phyloP scores from a whole-genome alignment of 345 rosid genomes.

The Camelina sativa region DNA sequence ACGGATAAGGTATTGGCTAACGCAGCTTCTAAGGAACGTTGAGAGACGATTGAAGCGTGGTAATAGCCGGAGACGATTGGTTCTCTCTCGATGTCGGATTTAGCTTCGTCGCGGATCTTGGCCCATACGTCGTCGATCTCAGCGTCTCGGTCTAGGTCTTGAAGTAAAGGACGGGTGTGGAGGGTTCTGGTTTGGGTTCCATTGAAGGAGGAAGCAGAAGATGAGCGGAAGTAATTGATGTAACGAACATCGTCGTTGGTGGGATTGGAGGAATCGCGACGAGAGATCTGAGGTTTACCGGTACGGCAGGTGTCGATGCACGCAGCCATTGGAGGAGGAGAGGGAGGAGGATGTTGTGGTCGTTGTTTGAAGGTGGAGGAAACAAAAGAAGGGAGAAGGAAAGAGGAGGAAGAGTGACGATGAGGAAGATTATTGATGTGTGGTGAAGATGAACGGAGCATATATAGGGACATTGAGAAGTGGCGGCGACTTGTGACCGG shows the following conservation, averaged over 20 bases:
- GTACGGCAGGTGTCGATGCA: slow-evolving; percentile 67
- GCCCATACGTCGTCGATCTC: slow-evolving; percentile 57
- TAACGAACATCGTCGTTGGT: slow-evolving; percentile 48
- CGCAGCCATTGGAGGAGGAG: slow-evolving; percentile 61
- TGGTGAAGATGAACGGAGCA: slow-evolving; percentile 38
- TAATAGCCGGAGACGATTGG: slow-evolving; percentile 76
- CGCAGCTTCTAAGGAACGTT: slow-evolving; percentile 64
- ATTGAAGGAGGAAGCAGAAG: slow-evolving; percentile 46
- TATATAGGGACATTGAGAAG: slow-evolving; percentile 46
- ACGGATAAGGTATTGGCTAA: slow-evolving; percentile 72
- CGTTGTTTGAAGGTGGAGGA: slow-evolving; percentile 5
- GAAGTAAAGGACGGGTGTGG: slow-evolving; percentile 37
- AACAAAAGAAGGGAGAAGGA: slow-evolving; percentile 10
- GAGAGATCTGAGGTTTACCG: slow-evolving; percentile 52
- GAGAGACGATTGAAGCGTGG: slow-evolving; percentile 64
- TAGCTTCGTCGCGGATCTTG: slow-evolving; percentile 69
- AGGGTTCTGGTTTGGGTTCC: slow-evolving; percentile 45
- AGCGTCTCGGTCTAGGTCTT: slow-evolving; percentile 40
- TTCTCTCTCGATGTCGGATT: slow-evolving; percentile 61
- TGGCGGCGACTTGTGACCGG: slow-evolving; percentile 49
- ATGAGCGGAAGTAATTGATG: slow-evolving; percentile 45
- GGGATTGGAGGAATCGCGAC: slow-evolving; percentile 54
- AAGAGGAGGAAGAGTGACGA: slow-evolving; percentile 39
- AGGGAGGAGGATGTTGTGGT: neutral
- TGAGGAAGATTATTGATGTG: neutral